A percentile compares a stretch with the other conserved stretches of the same genome.
Conservation (phyloP, 2,329 filamentous ascomycete species). For the Aspergillus unguis region DNA sequence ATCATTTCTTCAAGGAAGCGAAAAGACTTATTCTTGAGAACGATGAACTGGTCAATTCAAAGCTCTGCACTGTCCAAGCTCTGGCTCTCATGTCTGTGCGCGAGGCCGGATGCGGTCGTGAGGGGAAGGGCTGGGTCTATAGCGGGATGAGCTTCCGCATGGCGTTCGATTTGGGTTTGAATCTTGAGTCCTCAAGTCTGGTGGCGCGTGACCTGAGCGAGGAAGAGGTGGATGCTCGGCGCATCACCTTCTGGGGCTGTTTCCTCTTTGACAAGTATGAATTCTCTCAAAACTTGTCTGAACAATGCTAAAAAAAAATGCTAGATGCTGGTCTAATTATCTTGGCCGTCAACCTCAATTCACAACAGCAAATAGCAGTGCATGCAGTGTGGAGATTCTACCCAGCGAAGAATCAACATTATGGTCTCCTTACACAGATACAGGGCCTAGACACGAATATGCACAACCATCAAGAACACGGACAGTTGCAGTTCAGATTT, state of each 20-base stretch:
- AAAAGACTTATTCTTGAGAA: conserved; percentile 86
- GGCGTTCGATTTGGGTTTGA: conserved; percentile 90
- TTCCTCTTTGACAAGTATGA: conserved; percentile 89
- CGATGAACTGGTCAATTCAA: conserved; percentile 87
- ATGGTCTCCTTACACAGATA: conserved; percentile 88
- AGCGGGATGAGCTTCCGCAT: conserved; percentile 98
- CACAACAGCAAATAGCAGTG: conserved; percentile 72
- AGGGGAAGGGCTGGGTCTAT: conserved; percentile 97
- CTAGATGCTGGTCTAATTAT: conserved; percentile 90
- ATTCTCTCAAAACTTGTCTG: background rate
- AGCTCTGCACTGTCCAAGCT: conserved; percentile 86
- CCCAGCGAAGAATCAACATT: conserved; percentile 78
- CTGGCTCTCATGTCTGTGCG: conserved; percentile 92
- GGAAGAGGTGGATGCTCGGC: conserved; percentile 80
- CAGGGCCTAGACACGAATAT: conserved; percentile 67
- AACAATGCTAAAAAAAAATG: conserved; percentile 12
- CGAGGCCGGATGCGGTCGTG: conserved; percentile 89
- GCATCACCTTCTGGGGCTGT: conserved; percentile 96
- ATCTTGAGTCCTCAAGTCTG: conserved; percentile 72
- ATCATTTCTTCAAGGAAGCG: conserved; percentile 93
- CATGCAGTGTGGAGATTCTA: conserved; percentile 86
- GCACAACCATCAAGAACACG: conserved; percentile 80
- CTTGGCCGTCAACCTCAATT: conserved; percentile 87
- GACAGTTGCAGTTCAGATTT: conserved; percentile 76
- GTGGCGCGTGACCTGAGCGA: conserved; percentile 65